These are phyloP conservation scores for Malus sylvestris DNA, from an alignment of 306 rosid genomes.

Conservation along the genomic window DNA sequence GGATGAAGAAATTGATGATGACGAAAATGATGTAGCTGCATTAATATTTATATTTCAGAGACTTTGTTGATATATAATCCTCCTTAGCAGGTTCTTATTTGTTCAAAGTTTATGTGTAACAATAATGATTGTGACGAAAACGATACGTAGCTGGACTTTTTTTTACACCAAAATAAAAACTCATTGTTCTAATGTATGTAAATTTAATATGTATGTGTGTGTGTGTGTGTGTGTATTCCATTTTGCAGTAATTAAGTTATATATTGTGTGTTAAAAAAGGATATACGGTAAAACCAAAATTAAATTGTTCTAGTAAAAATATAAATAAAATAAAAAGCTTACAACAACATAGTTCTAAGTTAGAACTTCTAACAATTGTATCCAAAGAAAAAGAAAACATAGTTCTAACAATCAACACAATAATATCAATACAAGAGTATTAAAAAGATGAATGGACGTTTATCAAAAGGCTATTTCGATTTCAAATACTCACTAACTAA, in stretches of 20 bases:
- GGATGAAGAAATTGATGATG: neutral
- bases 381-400: neutral
- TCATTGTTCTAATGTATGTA: neutral
- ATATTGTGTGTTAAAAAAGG: neutral
- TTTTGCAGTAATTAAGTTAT: neutral
- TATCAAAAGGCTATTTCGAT: neutral
- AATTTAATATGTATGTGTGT: neutral
- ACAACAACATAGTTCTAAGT: too few species aligned
- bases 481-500: neutral
- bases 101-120: neutral
- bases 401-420: neutral
- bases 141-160: neutral
- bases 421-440: neutral
- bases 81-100: neutral
- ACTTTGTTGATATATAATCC: neutral
- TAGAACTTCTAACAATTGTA: neutral
- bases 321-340: too few species aligned
- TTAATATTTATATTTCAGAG: neutral
- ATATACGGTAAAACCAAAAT: too few species aligned
- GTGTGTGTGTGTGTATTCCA: neutral
- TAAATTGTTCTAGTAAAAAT: too few species aligned
- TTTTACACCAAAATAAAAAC: neutral
- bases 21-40: neutral
- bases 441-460: neutral
- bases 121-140: neutral